These are phyloP conservation scores for Penicillium sp. DNA, from an alignment of 2,329 filamentous ascomycete genomes.

Conservation along the genomic window DNA sequence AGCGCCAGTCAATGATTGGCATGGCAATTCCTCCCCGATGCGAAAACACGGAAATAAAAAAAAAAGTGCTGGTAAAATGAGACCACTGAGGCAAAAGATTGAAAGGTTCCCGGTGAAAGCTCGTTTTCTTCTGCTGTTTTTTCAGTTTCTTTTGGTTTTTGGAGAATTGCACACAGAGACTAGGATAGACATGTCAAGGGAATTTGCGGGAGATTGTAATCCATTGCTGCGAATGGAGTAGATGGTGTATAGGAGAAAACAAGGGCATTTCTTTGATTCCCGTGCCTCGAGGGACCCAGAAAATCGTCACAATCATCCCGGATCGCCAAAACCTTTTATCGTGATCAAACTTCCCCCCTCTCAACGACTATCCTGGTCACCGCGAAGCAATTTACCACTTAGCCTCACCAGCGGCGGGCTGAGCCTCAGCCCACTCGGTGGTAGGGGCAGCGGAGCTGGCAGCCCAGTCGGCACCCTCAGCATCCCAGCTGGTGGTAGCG, in stretches of 20 bases:
- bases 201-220: slow-evolving; percentile 23
- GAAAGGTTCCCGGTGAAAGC: slow-evolving; percentile 31
- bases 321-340: slow-evolving; percentile 24
- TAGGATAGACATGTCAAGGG: slow-evolving; percentile 43
- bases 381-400: slow-evolving; percentile 40
- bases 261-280: slow-evolving; percentile 24
- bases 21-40: slow-evolving; percentile 39
- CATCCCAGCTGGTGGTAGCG: slow-evolving; percentile 62
- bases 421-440: slow-evolving; percentile 43
- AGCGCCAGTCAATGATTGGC: slow-evolving; percentile 68
- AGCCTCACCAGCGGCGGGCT: slow-evolving; percentile 29
- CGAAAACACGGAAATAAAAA: slow-evolving; percentile 29
- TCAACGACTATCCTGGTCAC: slow-evolving; percentile 32
- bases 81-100: slow-evolving; percentile 28
- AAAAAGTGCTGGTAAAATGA: slow-evolving; percentile 25
- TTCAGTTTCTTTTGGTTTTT: slow-evolving; percentile 31
- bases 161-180: slow-evolving; percentile 33
- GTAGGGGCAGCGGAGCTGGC: slow-evolving; percentile 42
- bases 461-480: slow-evolving; percentile 54
- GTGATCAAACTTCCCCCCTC: slow-evolving; percentile 25
- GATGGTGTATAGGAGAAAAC: slow-evolving; percentile 22
- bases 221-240: slow-evolving; percentile 21
- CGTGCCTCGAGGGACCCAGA: slow-evolving; percentile 8
- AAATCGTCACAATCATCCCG: slow-evolving; percentile 24
- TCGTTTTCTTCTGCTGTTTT: slow-evolving; percentile 36